phyloP scores from a whole-genome alignment of 441 rosid genomes.

The Melastoma candidum region DNA sequence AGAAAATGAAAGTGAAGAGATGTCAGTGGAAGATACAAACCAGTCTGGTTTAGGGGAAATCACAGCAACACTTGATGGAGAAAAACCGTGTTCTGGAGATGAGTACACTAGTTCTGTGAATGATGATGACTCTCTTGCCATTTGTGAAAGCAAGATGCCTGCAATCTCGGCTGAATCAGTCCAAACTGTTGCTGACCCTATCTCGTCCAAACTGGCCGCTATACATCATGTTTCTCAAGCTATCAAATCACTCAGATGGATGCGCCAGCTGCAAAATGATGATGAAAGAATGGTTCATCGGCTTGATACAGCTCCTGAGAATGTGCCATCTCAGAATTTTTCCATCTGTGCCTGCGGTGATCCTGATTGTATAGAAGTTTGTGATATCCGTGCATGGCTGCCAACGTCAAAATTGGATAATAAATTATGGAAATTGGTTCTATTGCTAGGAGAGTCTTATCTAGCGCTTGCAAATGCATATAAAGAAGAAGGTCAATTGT shows the following conservation, averaged over 20 bases:
- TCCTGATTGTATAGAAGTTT: slow-evolving; percentile 91
- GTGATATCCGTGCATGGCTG: slow-evolving; percentile 92
- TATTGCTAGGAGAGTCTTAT: slow-evolving; percentile 93
- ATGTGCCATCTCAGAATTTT: slow-evolving; percentile 30
- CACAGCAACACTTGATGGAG: slow-evolving; percentile 18
- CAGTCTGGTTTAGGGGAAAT: slow-evolving; percentile 22
- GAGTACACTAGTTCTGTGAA: slow-evolving; percentile 15
- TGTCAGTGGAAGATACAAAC: slow-evolving; percentile 24
- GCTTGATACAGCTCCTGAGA: slow-evolving; percentile 22
- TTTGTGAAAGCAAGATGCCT: slow-evolving; percentile 22
- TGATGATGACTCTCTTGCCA: slow-evolving; percentile 25
- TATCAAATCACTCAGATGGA: slow-evolving; percentile 89
- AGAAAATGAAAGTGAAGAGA: slow-evolving; percentile 12
- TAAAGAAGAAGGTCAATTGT: slow-evolving; percentile 74
- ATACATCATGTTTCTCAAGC: slow-evolving; percentile 95
- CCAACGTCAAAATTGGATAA: slow-evolving; percentile 79
- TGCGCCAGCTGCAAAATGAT: slow-evolving; percentile 62
- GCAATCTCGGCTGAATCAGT: slow-evolving; percentile 30
- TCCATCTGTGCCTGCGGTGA: slow-evolving; percentile 91
- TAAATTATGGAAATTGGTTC: slow-evolving; percentile 87
- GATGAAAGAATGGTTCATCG: slow-evolving; percentile 33
- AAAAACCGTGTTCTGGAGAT: slow-evolving; percentile 20
- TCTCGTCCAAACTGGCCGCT: slow-evolving; percentile 79
- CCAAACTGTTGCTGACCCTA: slow-evolving; percentile 51
- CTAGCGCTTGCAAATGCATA: slow-evolving; percentile 80